A percentile compares a stretch with the other conserved stretches of the same genome.
These are phyloP conservation scores for Diaporthe aspalathi DNA, from an alignment of 2,329 filamentous ascomycete species.

Conservation along the genomic window DNA sequence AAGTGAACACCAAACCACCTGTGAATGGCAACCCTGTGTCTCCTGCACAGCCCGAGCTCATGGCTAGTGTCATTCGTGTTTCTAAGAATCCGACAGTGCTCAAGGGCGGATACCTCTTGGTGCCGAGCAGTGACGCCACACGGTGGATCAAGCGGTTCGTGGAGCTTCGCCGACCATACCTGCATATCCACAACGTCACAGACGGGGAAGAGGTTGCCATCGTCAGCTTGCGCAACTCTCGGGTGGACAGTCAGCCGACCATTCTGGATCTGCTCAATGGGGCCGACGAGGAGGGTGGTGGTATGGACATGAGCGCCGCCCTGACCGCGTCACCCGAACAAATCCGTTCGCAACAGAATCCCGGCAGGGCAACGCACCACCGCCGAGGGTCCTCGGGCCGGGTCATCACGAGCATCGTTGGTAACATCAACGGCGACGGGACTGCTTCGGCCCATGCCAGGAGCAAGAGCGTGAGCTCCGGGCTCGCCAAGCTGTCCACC, in stretches of 20 bases:
- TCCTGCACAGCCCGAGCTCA: slow-evolving; percentile 70
- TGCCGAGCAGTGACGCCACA: slow-evolving; percentile 82
- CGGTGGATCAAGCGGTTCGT: slow-evolving; percentile 94
- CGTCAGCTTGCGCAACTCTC: slow-evolving; percentile 87
- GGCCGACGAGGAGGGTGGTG: slow-evolving; percentile 40
- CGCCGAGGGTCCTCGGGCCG: slow-evolving; percentile 63
- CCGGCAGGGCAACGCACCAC: slow-evolving; percentile 59
- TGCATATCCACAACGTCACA: slow-evolving; percentile 86
- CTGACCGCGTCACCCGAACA: slow-evolving; percentile 37
- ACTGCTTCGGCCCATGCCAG: slow-evolving; percentile 30
- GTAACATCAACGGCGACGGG: slow-evolving; percentile 41
- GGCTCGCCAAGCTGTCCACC: slow-evolving; percentile 66
- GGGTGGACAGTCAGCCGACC: slow-evolving; percentile 93
- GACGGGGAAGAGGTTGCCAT: slow-evolving; percentile 92
- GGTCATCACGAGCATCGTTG: slow-evolving; percentile 67
- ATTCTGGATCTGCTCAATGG: slow-evolving; percentile 79
- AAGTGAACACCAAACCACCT: slow-evolving; percentile 76
- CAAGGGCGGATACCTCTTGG: slow-evolving; percentile 89
- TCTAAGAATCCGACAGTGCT: slow-evolving; percentile 84
- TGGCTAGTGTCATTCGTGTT: slow-evolving; percentile 81
- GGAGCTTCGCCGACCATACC: slow-evolving; percentile 89
- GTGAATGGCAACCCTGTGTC: slow-evolving; percentile 66
- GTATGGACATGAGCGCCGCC: slow-evolving; percentile 44
- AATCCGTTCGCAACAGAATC: slow-evolving; percentile 41
- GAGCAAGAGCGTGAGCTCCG: slow-evolving; percentile 47